phyloP scores from a whole-genome alignment of 1,139 yeast genomes.

The Suhomyces chickasaworum region DNA sequence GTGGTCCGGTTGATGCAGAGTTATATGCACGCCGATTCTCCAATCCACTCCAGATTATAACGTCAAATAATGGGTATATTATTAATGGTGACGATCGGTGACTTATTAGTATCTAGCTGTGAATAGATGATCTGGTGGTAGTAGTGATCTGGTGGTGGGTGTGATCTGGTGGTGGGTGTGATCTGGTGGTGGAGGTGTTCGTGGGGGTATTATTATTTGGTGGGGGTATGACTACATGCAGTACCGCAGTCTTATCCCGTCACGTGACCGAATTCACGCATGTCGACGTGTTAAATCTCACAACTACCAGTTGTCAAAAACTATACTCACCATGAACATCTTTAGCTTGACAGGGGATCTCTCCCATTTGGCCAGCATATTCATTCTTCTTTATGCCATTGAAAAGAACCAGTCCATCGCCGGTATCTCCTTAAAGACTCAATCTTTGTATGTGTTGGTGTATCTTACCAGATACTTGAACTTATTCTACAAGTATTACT shows the following conservation, averaged over 20 bases:
- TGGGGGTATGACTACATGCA: too few relatives aligned
- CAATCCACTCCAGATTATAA: not conserved
- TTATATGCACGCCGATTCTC: not conserved
- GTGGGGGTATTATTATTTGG: too few relatives aligned
- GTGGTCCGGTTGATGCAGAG: slow-evolving; percentile 23
- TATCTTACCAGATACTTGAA: slow-evolving; percentile 81
- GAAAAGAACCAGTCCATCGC: slow-evolving; percentile 64
- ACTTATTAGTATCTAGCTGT: too few relatives aligned
- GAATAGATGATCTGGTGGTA: too few relatives aligned
- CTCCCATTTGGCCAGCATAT: slow-evolving; percentile 79
- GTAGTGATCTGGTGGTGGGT: too few relatives aligned
- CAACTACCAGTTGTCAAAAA: not conserved
- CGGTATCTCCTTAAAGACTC: slow-evolving; percentile 90
- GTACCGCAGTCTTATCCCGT: too few relatives aligned
- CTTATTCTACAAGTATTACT: slow-evolving; percentile 57
- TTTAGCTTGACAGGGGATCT: slow-evolving; percentile 71
- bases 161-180: too few relatives aligned
- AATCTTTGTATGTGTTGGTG: slow-evolving; percentile 74
- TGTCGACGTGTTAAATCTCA: slow-evolving; percentile 9
- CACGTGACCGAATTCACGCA: slow-evolving; percentile 1
- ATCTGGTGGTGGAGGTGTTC: too few relatives aligned
- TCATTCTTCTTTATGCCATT: slow-evolving; percentile 74
- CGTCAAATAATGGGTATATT: too few relatives aligned
- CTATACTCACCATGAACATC: slow-evolving; percentile 40
- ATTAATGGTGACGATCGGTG: too few relatives aligned